A percentile compares a stretch with the other conserved stretches of the same genome.
Evolutionary conservation across 2,329 filamentous ascomycete species (phyloP).

Genomic region (Triangularia verruculosa): DNA sequence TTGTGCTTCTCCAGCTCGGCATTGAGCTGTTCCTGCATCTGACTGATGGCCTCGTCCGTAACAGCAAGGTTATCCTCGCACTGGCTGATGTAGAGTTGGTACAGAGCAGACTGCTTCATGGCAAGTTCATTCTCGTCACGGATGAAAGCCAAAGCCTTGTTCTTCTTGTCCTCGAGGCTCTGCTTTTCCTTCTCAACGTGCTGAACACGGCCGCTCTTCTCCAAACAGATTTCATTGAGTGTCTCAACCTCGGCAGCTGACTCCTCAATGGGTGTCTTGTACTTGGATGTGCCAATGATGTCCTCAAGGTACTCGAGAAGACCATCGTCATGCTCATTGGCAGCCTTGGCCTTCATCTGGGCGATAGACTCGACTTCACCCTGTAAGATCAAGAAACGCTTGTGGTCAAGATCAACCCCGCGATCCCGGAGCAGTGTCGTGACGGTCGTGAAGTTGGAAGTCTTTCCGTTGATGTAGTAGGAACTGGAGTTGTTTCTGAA

Average conservation of each 20-base stretch:
- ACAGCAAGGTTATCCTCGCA: conserved; percentile 86
- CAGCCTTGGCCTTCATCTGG: conserved; percentile 97
- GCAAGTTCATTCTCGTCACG: conserved; percentile 90
- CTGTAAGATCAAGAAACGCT: conserved; percentile 94
- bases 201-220: conserved; percentile 93
- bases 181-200: conserved; percentile 98
- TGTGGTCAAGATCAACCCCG: conserved; percentile 95
- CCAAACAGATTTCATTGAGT: conserved; percentile 89
- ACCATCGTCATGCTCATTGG: conserved; percentile 92
- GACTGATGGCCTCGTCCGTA: conserved; percentile 83
- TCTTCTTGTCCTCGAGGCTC: conserved; percentile 90
- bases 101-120: conserved; percentile 84
- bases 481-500: conserved; percentile 99
- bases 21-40: conserved; percentile 84
- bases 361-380: conserved; percentile 98
- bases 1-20: conserved; percentile 88
- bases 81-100: conserved; percentile 86
- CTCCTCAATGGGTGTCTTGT: conserved; percentile 96
- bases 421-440: conserved; percentile 82
- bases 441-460: conserved; percentile 88
- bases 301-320: conserved; percentile 96
- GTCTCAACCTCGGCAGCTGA: conserved; percentile 84
- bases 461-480: conserved; percentile 91
- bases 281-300: conserved; percentile 98
- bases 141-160: conserved; percentile 85